Conservation (phyloP, 2,329 filamentous ascomycete genomes). For the Apiospora marii region DNA sequence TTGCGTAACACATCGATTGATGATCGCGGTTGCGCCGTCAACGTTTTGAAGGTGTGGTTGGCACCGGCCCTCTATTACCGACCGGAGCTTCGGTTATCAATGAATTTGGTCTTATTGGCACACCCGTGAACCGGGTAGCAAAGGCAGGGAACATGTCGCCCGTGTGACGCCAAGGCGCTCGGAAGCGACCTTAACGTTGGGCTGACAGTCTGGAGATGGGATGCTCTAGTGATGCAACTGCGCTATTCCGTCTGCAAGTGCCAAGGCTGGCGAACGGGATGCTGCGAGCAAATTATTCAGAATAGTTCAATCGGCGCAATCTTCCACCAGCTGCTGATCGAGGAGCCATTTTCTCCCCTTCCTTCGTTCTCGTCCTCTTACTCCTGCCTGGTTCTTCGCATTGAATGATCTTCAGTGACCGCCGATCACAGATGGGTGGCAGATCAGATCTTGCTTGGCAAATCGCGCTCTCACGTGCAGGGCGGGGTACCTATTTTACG, state of each 20-base stretch:
- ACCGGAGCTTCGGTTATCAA: background rate
- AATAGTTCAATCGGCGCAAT: background rate
- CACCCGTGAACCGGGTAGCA: background rate
- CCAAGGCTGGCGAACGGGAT: background rate
- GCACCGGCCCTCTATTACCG: background rate
- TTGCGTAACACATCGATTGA: background rate
- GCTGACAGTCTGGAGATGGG: constrained; percentile 12
- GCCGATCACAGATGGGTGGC: background rate
- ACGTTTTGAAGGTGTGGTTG: no score
- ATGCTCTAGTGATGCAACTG: background rate
- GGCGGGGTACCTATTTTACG: background rate
- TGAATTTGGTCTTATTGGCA: no score
- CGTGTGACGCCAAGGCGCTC: background rate
- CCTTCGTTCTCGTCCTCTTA: background rate
- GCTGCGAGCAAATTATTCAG: background rate
- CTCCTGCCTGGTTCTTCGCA: background rate
- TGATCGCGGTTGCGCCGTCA: background rate
- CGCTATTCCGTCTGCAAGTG: background rate
- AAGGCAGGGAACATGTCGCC: background rate
- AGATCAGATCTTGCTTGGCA: constrained; percentile 19
- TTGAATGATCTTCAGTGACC: background rate
- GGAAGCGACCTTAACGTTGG: background rate
- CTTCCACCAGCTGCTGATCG: background rate
- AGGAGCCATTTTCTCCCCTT: background rate
- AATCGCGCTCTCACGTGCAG: background rate